Base-by-base conservation (phyloP, 2,329 filamentous ascomycete species). In the Hymenoscyphus scutula region DNA sequence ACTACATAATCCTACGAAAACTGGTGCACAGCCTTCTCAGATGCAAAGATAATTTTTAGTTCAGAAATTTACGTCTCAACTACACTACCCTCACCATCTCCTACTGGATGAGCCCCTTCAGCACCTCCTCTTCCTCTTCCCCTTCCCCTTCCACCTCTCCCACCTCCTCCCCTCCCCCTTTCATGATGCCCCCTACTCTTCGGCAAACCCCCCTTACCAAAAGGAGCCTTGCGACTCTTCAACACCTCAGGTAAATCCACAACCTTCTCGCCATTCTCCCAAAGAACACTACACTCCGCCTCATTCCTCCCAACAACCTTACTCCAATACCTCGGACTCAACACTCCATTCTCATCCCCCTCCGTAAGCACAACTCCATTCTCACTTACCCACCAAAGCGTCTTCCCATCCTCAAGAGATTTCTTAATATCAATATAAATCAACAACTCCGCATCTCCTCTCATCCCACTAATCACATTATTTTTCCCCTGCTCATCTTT, bases 371-470 rank as follows among this genome's bases (percentile, higher is more conserved):
- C 82, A 8, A 94, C 90, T 1, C 85, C 89, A 72, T 94, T 94
- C 69, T 90, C 89, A 73, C 89, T 92, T 65, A 85, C 74, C 86
- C 90, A 96, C 84, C 93, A 96, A 71, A 81, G 80, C 66, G 92
- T 77, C 0, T 81, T 81, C 0, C 78, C 81, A 60, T 84, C 86
- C 51, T 77, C 77, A 70, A 96, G 73, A 69, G 91, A 88, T 71
- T 79, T 79, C 74, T 80, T 77, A 30, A 96, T 77, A 76, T 97
- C 87, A 62, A 96, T 79, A 76, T 91, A 91, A 30, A 97, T 82
- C 65, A 97, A 72, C 48, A 96, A 77, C 76, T 95, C 89, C 5
- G 90, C 89, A 73, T 86, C 91, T 67, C 72, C 80, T 25, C 94
- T 81, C 90, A 96, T 96, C 0, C 92, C 92, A 45, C 88, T 92